These are phyloP conservation scores for Aspergillus brasiliensis DNA, from an alignment of 2,329 filamentous ascomycete genomes.

Conservation along the genomic window DNA sequence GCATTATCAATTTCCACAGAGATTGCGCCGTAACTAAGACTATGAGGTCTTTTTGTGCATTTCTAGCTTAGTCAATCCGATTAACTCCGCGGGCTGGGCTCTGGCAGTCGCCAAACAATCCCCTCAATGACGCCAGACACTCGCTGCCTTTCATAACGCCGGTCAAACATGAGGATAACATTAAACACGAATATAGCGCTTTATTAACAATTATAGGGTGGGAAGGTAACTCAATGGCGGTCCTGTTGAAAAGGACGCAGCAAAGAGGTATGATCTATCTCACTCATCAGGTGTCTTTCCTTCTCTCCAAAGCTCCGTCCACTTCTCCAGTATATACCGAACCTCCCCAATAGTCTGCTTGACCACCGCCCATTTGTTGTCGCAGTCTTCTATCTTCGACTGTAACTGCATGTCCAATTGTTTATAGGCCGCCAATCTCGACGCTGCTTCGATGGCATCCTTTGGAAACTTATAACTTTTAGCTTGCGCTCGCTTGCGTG, in stretches of 20 bases:
- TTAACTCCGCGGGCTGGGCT: neutral
- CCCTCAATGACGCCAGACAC: neutral
- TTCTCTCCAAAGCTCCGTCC: constrained; percentile 23
- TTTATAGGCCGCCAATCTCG: no score
- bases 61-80: neutral
- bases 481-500: neutral
- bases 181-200: neutral
- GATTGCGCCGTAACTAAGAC: neutral
- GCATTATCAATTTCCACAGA: neutral
- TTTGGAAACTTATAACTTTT: no score
- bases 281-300: neutral
- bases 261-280: neutral
- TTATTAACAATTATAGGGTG: neutral
- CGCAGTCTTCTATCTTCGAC: constrained; percentile 58
- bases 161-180: neutral
- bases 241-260: neutral
- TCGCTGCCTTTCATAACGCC: neutral
- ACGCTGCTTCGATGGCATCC: no score
- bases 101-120: neutral
- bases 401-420: constrained; percentile 34
- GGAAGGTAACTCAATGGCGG: neutral
- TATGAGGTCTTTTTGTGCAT: neutral
- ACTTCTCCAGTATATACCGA: constrained; percentile 22
- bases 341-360: constrained; percentile 22
- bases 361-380: constrained; percentile 57